Evolutionary conservation across 768 basidiomycete genomes (phyloP).

Genomic region (Tricholoma terreum): DNA sequence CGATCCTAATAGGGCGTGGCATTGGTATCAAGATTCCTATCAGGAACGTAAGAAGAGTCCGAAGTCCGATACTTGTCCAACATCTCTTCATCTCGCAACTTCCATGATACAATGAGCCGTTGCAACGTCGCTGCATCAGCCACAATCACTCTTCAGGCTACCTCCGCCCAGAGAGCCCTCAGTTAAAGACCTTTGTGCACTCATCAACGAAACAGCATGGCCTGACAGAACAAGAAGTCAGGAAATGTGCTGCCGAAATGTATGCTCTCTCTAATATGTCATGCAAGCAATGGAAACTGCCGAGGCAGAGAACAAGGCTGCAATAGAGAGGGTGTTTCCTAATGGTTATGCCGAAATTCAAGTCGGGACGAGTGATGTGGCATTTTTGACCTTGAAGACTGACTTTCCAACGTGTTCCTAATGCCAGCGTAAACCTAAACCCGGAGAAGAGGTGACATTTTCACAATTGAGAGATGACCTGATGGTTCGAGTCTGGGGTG

Average conservation of each 20-base stretch:
- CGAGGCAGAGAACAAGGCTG: background rate
- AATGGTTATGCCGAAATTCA: background rate
- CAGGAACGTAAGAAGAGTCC: too few species aligned
- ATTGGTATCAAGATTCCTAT: too few species aligned
- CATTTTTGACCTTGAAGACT: background rate
- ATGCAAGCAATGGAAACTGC: background rate
- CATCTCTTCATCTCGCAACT: background rate
- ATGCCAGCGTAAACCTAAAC: slow-evolving; percentile 4
- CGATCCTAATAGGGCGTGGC: too few species aligned
- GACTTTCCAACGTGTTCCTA: background rate
- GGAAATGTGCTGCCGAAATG: background rate
- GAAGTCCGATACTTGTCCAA: too few species aligned
- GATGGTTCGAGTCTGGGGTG: slow-evolving; percentile 14
- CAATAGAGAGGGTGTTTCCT: background rate
- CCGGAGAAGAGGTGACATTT: slow-evolving; percentile 13
- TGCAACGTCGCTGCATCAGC: background rate
- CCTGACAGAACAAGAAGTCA: background rate
- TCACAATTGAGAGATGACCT: slow-evolving; percentile 12
- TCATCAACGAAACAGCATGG: background rate
- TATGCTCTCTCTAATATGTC: background rate
- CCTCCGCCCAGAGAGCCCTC: background rate
- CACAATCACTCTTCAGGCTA: background rate
- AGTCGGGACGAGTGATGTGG: background rate
- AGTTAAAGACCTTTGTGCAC: background rate
- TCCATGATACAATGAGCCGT: background rate